Evolutionary conservation across 495 filamentous ascomycete species (phyloP).

Genomic region (Parmelia sp.): DNA sequence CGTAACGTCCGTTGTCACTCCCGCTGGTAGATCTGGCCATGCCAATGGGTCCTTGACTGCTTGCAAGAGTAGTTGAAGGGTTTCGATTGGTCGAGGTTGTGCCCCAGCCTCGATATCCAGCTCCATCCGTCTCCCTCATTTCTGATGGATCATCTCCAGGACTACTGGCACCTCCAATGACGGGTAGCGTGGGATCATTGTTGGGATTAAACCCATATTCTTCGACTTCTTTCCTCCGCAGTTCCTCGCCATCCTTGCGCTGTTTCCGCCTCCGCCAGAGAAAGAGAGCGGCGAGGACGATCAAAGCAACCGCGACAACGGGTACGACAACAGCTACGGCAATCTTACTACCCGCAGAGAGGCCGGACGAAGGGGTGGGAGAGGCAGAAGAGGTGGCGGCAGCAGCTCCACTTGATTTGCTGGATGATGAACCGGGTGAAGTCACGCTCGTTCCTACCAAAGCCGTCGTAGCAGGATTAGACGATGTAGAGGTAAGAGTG

Average conservation of each 20-base stretch:
- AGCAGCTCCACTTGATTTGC: slow-evolving; percentile 21
- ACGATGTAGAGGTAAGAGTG: slow-evolving; percentile 28
- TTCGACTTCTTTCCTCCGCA: slow-evolving; percentile 87
- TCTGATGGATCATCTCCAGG: slow-evolving; percentile 52
- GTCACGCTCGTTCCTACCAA: slow-evolving; percentile 17
- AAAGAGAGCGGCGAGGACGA: slow-evolving; percentile 69
- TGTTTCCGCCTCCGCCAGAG: slow-evolving; percentile 84
- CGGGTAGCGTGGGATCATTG: slow-evolving; percentile 75
- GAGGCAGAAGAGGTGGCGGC: slow-evolving; percentile 16
- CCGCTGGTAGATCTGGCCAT: slow-evolving; percentile 67
- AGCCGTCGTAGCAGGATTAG: slow-evolving; percentile 10
- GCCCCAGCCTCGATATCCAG: slow-evolving; percentile 93
- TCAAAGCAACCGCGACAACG: slow-evolving; percentile 77
- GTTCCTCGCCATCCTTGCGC: slow-evolving; percentile 76
- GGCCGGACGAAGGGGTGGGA: slow-evolving; percentile 37
- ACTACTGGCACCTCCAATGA: slow-evolving; percentile 47
- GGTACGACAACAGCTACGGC: slow-evolving; percentile 93
- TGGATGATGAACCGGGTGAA: slow-evolving; percentile 20
- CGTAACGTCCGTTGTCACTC: slow-evolving; percentile 51
- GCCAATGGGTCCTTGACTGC: slow-evolving; percentile 56
- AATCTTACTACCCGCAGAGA: slow-evolving; percentile 61
- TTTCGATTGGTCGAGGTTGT: slow-evolving; percentile 80
- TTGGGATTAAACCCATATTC: slow-evolving; percentile 97
- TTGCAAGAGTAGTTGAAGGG: slow-evolving; percentile 79
- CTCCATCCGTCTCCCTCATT: slow-evolving; percentile 57